Percentiles rank a stretch among this genome's conserved stretches.
Evolutionary conservation across 2,329 filamentous ascomycete genomes (phyloP).

Genomic region (Aspergillus melleus): DNA sequence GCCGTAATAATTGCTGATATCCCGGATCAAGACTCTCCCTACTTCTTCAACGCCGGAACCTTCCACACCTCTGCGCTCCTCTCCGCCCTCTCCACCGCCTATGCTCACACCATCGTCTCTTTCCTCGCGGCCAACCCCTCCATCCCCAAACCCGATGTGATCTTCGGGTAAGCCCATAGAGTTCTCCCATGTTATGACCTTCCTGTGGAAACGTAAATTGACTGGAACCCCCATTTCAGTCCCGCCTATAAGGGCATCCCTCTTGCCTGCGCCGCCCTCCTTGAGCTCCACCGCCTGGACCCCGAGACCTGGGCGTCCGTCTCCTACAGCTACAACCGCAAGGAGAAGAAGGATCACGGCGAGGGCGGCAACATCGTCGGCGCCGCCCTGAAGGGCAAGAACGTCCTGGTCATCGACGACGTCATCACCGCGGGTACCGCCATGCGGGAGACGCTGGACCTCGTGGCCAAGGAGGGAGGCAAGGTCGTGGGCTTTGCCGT

Average conservation of each 20-base stretch:
- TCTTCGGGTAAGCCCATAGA: constrained; percentile 63
- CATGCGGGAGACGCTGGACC: constrained; percentile 85
- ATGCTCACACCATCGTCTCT: constrained; percentile 60
- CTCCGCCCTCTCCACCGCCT: constrained; percentile 75
- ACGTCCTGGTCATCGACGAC: constrained; percentile 89
- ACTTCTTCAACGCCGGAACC: constrained; percentile 96
- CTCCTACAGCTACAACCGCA: constrained; percentile 90
- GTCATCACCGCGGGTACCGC: constrained; percentile 95
- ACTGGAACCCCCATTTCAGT: neutral
- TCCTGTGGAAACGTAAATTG: neutral
- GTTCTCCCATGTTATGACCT: neutral
- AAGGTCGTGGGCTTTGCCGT: constrained; percentile 84
- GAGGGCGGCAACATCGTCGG: constrained; percentile 94
- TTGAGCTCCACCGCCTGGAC: constrained; percentile 72
- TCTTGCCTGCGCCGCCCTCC: constrained; percentile 73
- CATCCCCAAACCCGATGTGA: constrained; percentile 68
- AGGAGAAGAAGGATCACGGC: constrained; percentile 94
- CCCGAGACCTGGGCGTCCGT: constrained; percentile 64
- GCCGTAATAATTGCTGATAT: neutral
- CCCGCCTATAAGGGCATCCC: constrained; percentile 98
- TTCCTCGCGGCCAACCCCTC: constrained; percentile 33
- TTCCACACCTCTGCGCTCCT: constrained; percentile 82
- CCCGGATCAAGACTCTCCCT: constrained; percentile 63
- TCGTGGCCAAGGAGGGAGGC: constrained; percentile 84
- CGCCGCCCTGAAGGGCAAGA: constrained; percentile 78